Percentiles rank a stretch among this genome's conserved stretches.
These are phyloP conservation scores for Domatiomyces globalis DNA, from an alignment of 2,329 filamentous ascomycete genomes.

Conservation along the genomic window DNA sequence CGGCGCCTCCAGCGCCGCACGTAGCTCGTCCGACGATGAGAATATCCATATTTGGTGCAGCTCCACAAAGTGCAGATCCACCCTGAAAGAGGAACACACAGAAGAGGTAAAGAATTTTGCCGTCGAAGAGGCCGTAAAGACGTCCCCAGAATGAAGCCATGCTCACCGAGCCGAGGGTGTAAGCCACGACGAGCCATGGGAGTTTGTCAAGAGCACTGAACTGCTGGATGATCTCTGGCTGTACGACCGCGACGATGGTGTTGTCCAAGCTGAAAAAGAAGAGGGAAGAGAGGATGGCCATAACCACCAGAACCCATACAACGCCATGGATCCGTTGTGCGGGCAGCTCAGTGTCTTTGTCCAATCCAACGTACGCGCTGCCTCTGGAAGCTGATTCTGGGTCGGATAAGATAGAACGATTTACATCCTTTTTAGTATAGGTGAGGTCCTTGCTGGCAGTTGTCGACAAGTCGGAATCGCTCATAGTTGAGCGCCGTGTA, in stretches of 20 bases:
- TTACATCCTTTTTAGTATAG: no score
- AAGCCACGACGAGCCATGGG: constrained; percentile 30
- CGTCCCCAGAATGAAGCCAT: constrained; percentile 28
- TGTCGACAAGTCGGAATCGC: no score
- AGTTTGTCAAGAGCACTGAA: constrained; percentile 28
- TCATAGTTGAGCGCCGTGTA: no score
- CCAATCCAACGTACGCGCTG: background rate
- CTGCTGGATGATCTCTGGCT: constrained; percentile 28
- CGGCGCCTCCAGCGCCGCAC: constrained; percentile 23
- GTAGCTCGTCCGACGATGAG: constrained; percentile 32
- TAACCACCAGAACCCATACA: constrained; percentile 1
- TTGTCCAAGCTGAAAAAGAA: constrained; percentile 27
- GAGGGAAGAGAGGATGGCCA: constrained; percentile 9
- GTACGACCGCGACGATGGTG: constrained; percentile 37
- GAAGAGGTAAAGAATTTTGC: constrained; percentile 30
- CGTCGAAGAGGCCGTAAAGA: constrained; percentile 31
- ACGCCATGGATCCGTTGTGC: background rate
- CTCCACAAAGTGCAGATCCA: constrained; percentile 30
- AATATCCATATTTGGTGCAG: constrained; percentile 31
- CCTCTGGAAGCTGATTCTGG: background rate
- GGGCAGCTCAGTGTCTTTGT: background rate
- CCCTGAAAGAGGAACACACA: constrained; percentile 21
- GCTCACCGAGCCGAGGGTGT: constrained; percentile 30
- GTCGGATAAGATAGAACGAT: no score
- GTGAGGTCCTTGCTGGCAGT: no score